Evolutionary conservation across 306 rosid genomes (phyloP), one percentile per base, ranked within the genome.

Genomic region (Prunus kanzakura): DNA sequence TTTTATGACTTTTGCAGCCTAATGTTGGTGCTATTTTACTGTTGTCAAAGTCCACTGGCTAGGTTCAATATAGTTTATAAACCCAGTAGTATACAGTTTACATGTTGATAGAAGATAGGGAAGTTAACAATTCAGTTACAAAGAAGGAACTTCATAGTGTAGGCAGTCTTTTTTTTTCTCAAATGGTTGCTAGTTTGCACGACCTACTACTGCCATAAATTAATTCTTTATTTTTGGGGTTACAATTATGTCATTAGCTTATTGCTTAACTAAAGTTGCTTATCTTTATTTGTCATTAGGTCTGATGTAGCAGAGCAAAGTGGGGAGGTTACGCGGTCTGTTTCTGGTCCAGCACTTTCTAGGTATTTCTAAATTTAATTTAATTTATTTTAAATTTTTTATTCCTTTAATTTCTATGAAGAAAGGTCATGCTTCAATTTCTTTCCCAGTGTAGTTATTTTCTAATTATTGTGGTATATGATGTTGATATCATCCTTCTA

Each of bases 271-370:
- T 3, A 16, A 29, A 16, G 27, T 64, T 9, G 27, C 46, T 1
- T 64, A 70, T 64, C 62, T 54, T 14, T 70, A 22, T 78, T 66
- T 55, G 60, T 77, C 79, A 52, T 64, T 82, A 93, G 99, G 79
- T 84, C 90, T 81, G 97, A 96, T 22, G 81, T 86, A 3, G 98
- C 99, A 16, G 99, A 96, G 82, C 99, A 87, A 85, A 92, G 96
- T 83, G 99, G 97, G 67, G 99, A 96, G 80, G 83, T 91, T 58
- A 61, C 84, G 23, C 86, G 91, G 79, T 91, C 97, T 75, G 75
- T 91, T 78, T 75, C 94, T 19, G 96, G 97, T 67, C 89, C 99
- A 77, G 71, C 85, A 69, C 47, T 80, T 32, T 1, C 80, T 69
- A 89, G 97, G 99, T 90, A 77, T 55, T 14, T 32, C 9, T 22